Evolutionary conservation across 352 stramenopile genomes (phyloP).

Genomic region (Phytophthora nicotianae): DNA sequence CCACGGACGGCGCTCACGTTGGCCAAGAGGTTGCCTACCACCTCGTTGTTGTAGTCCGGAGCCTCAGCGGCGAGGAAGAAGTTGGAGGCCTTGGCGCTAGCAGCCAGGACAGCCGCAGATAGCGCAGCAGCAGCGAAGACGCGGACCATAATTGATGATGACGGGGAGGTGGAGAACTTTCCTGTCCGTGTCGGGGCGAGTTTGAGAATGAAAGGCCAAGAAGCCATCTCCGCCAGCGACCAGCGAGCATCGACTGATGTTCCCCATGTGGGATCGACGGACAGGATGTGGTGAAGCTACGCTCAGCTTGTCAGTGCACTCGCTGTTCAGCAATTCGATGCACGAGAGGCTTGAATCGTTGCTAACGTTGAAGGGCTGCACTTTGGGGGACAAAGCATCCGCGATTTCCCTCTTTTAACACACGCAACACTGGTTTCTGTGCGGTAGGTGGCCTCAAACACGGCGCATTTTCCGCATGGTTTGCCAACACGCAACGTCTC

Average conservation of each 20-base stretch:
- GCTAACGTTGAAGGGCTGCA: slow-evolving; percentile 6
- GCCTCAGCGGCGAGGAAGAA: slow-evolving; percentile 41
- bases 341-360: slow-evolving; percentile 17
- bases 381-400: slow-evolving; percentile 1
- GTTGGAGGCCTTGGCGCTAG: slow-evolving; percentile 6
- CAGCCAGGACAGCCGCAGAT: slow-evolving; percentile 25
- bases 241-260: slow-evolving; percentile 7
- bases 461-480: slow-evolving; percentile 29
- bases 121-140: slow-evolving; percentile 25
- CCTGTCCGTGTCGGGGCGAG: slow-evolving; percentile 7
- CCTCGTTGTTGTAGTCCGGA: slow-evolving; percentile 64
- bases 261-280: slow-evolving; percentile 21
- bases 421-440: slow-evolving; percentile 16
- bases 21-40: slow-evolving; percentile 43
- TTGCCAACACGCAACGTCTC: slow-evolving; percentile 27
- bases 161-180: background rate
- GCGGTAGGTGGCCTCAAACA: slow-evolving; percentile 22
- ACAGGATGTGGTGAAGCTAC: slow-evolving; percentile 23
- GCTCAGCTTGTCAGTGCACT: slow-evolving; percentile 3
- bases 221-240: background rate
- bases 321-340: slow-evolving; percentile 6
- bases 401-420: slow-evolving; percentile 21
- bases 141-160: slow-evolving; percentile 22
- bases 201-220: slow-evolving; percentile 22
- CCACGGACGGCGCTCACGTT: slow-evolving; percentile 40